Conservation (phyloP, 2,329 filamentous ascomycete genomes). For the Claviceps purpurea region DNA sequence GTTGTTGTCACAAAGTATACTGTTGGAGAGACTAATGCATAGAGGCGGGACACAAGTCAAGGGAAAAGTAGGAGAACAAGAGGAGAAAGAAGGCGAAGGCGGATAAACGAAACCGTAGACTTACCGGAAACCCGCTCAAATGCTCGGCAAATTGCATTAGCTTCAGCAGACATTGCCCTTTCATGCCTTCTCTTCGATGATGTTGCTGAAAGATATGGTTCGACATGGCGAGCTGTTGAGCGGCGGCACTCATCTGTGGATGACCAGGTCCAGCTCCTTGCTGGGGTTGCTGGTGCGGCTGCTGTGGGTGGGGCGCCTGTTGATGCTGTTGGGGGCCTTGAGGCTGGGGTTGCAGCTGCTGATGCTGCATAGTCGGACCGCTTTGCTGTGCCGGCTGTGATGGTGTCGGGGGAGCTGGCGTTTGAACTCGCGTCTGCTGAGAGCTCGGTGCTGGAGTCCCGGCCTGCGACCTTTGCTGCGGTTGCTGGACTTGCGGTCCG, state of each 20-base stretch:
- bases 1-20: too few species aligned
- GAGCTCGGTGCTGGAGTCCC: constrained; percentile 6
- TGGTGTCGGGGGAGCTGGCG: constrained; percentile 20
- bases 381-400: constrained; percentile 6
- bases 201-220: constrained; percentile 29
- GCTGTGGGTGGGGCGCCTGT: constrained; percentile 1
- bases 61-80: not conserved
- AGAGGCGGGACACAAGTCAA: not conserved
- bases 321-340: constrained; percentile 1
- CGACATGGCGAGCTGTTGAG: constrained; percentile 23
- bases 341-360: constrained; percentile 14
- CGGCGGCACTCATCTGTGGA: constrained; percentile 18
- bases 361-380: constrained; percentile 21
- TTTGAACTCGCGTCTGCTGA: constrained; percentile 29
- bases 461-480: constrained; percentile 10
- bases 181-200: constrained; percentile 37
- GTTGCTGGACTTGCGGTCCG: constrained; percentile 31
- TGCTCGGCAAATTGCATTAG: constrained; percentile 51
- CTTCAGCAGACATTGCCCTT: constrained; percentile 44
- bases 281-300: constrained; percentile 12
- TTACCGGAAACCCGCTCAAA: constrained; percentile 42
- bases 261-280: constrained; percentile 8
- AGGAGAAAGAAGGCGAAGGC: not conserved
- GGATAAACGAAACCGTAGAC: constrained; percentile 7
- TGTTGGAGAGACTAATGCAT: too few species aligned